A percentile compares a stretch with the other conserved stretches of the same genome.
Conservation (phyloP, 495 filamentous ascomycete genomes). For the Bombardia bombarda region DNA sequence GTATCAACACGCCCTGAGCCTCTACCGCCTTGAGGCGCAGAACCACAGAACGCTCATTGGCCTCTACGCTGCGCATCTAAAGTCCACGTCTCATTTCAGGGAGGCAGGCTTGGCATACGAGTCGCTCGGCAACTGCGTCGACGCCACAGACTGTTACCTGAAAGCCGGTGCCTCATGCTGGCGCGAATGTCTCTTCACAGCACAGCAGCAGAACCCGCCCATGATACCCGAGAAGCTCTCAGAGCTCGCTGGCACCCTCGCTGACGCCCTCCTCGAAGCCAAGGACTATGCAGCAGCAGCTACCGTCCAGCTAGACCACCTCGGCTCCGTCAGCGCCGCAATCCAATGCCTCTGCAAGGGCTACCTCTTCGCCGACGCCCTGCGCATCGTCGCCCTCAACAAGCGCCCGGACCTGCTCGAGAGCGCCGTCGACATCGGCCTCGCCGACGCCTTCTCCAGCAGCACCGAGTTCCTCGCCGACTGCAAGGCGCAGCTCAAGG, state of each 20-base stretch:
- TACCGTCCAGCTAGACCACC: constrained; percentile 71
- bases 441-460: constrained; percentile 66
- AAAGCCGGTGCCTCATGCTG: constrained; percentile 64
- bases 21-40: constrained; percentile 74
- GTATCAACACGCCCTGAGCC: constrained; percentile 64
- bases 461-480: constrained; percentile 88
- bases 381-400: constrained; percentile 52
- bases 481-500: constrained; percentile 72
- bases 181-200: constrained; percentile 82
- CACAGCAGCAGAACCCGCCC: constrained; percentile 49
- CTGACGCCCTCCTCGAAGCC: constrained; percentile 63
- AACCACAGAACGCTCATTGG: constrained; percentile 51
- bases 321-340: constrained; percentile 58
- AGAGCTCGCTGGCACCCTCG: constrained; percentile 58
- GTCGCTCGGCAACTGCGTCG: constrained; percentile 61
- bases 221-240: constrained; percentile 48
- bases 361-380: constrained; percentile 74
- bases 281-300: constrained; percentile 79
- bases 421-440: constrained; percentile 59
- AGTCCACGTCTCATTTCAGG: constrained; percentile 62
- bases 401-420: constrained; percentile 38
- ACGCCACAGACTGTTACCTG: constrained; percentile 72
- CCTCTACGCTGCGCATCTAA: constrained; percentile 73
- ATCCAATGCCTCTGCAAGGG: constrained; percentile 71
- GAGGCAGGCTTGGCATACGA: constrained; percentile 87